A percentile compares a stretch with the other conserved stretches of the same genome.
Conservation (phyloP, 148 eudicot species). For the Cornus kousa region DNA sequence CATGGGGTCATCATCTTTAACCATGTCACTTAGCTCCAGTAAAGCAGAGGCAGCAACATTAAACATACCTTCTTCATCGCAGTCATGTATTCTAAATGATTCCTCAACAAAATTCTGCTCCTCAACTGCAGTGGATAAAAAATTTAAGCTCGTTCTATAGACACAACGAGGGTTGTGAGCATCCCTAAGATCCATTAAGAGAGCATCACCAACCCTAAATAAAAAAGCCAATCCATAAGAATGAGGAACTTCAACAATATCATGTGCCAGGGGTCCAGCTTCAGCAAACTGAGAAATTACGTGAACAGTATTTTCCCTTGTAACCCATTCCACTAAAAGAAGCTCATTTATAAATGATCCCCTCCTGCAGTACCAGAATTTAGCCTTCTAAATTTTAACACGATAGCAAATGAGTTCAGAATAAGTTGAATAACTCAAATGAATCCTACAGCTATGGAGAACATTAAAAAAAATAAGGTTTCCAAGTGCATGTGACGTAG, state of each 20-base stretch:
- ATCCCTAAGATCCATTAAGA: constrained; percentile 84
- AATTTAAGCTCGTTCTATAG: constrained; percentile 50
- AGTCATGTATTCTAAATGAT: constrained; percentile 60
- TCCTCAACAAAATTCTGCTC: constrained; percentile 59
- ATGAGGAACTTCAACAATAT: constrained; percentile 72
- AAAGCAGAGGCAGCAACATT: constrained; percentile 91
- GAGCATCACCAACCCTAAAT: constrained; percentile 81
- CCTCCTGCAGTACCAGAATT: constrained; percentile 50
- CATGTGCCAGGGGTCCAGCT: constrained; percentile 74
- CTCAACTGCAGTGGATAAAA: constrained; percentile 46
- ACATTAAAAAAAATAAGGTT: not conserved
- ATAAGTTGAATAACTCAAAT: not conserved
- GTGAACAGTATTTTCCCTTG: constrained; percentile 45
- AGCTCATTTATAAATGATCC: constrained; percentile 71
- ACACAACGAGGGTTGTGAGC: constrained; percentile 67
- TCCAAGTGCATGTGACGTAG: constrained; percentile 5
- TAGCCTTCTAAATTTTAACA: constrained; percentile 17
- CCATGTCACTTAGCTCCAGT: constrained; percentile 77
- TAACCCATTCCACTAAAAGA: constrained; percentile 77
- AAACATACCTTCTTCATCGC: constrained; percentile 80
- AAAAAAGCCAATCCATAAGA: constrained; percentile 76
- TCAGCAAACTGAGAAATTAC: constrained; percentile 74
- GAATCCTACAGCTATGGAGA: not conserved
- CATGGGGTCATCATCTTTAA: constrained; percentile 90
- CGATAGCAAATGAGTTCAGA: constrained; percentile 2